These are phyloP conservation scores for Metarhizium robertsii DNA, from an alignment of 2,329 filamentous ascomycete genomes.

Conservation along the genomic window DNA sequence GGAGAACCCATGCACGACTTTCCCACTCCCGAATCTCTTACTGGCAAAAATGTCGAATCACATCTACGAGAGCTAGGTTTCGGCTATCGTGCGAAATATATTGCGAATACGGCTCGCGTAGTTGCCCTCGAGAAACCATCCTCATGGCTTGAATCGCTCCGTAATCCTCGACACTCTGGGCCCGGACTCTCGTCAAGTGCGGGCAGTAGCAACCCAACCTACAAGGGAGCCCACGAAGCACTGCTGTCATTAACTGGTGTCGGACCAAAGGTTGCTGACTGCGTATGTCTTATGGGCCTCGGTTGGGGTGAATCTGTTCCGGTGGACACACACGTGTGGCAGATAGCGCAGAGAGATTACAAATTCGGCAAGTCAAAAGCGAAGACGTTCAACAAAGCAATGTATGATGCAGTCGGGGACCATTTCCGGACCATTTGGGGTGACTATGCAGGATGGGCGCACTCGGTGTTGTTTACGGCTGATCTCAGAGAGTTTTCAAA, in stretches of 20 bases:
- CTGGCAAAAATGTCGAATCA: conserved; percentile 63
- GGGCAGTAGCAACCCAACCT: conserved; percentile 40
- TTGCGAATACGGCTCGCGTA: conserved; percentile 73
- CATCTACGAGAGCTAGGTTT: conserved; percentile 79
- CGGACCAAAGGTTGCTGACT: conserved; percentile 94
- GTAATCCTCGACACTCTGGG: conserved; percentile 65
- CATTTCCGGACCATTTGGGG: conserved; percentile 89
- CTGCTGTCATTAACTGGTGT: conserved; percentile 77
- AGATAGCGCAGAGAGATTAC: conserved; percentile 94
- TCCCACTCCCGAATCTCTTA: conserved; percentile 65
- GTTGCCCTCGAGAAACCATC: conserved; percentile 57
- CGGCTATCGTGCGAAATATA: conserved; percentile 89
- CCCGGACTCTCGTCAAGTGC: conserved; percentile 28
- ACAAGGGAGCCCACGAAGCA: conserved; percentile 70
- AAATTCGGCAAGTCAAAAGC: conserved; percentile 78
- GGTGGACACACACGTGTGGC: conserved; percentile 97
- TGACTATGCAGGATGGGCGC: conserved; percentile 90
- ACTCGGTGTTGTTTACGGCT: conserved; percentile 92
- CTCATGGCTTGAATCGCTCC: conserved; percentile 68
- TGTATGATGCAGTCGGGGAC: conserved; percentile 83
- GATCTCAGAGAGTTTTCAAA: conserved; percentile 81
- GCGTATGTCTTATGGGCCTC: conserved; percentile 90
- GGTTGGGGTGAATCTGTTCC: conserved; percentile 94
- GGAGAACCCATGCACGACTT: conserved; percentile 78
- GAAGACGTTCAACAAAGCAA: conserved; percentile 78